phyloP scores from a whole-genome alignment of 805 yeast species.

The Cyberlindnera sargentensis region DNA sequence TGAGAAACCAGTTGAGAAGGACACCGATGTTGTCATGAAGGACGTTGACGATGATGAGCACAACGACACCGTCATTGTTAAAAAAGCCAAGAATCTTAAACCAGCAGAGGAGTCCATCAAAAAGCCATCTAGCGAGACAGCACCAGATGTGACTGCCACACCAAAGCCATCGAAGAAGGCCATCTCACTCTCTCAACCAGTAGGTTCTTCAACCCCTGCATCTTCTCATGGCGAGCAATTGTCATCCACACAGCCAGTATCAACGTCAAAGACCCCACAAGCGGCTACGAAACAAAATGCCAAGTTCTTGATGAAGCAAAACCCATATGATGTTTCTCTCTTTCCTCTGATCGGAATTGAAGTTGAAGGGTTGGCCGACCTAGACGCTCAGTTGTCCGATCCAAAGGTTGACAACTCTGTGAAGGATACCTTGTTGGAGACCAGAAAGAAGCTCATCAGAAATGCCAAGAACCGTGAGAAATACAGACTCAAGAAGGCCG shows the following conservation, averaged over 20 bases:
- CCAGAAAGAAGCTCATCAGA: slow-evolving; percentile 7
- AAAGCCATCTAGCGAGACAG: neutral
- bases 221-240: neutral
- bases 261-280: neutral
- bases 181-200: neutral
- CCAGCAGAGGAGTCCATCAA: neutral
- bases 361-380: neutral
- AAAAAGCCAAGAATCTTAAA: neutral
- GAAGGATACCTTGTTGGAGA: neutral
- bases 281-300: neutral
- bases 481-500: neutral
- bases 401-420: neutral
- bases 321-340: neutral
- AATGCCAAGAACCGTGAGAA: slow-evolving; percentile 7
- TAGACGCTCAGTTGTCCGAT: neutral
- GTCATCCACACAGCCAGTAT: no score
- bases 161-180: neutral
- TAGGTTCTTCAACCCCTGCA: neutral
- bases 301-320: neutral
- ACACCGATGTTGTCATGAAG: slow-evolving; percentile 3
- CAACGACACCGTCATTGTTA: neutral
- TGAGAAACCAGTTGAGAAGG: neutral
- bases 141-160: neutral
- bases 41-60: neutral
- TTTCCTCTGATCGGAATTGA: neutral